These are phyloP conservation scores for Desmodesmus armatus DNA, from an alignment of 139 green algal genomes.

Conservation along the genomic window DNA sequence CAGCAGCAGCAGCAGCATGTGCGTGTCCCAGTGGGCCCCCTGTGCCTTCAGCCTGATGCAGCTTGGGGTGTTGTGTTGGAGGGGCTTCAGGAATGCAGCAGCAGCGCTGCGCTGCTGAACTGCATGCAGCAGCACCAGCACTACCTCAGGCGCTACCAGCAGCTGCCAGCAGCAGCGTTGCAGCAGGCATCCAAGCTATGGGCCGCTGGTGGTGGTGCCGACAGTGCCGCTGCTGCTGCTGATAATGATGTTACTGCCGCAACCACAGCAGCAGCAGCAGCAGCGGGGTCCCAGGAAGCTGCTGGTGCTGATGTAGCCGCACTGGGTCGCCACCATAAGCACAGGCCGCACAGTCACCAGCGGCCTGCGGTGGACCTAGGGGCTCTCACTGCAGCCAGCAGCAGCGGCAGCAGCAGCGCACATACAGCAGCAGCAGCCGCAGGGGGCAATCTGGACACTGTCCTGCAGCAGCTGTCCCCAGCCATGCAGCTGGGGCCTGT, in stretches of 20 bases:
- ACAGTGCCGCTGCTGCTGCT: too few relatives aligned
- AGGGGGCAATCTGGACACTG: neutral
- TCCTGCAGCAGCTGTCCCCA: too few relatives aligned
- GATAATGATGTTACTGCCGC: too few relatives aligned
- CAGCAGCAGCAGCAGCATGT: neutral
- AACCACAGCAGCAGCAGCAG: neutral
- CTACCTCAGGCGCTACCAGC: neutral
- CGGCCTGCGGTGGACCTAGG: too few relatives aligned
- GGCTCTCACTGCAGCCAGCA: too few relatives aligned
- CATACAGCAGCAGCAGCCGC: conserved; percentile 1
- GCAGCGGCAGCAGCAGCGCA: neutral
- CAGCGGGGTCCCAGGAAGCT: too few relatives aligned
- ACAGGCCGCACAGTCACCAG: too few relatives aligned
- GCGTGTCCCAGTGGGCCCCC: neutral
- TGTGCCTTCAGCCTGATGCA: neutral
- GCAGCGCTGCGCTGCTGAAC: neutral
- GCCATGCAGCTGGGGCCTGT: too few relatives aligned
- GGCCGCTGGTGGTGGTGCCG: too few relatives aligned
- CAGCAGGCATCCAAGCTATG: neutral
- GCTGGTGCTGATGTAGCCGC: too few relatives aligned
- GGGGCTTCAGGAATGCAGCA: neutral
- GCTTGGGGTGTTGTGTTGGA: neutral
- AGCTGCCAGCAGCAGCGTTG: neutral
- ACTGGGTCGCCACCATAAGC: too few relatives aligned
- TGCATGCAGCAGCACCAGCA: neutral